phyloP scores from a whole-genome alignment of 2,329 filamentous ascomycete genomes.

The Colletotrichum magnum region DNA sequence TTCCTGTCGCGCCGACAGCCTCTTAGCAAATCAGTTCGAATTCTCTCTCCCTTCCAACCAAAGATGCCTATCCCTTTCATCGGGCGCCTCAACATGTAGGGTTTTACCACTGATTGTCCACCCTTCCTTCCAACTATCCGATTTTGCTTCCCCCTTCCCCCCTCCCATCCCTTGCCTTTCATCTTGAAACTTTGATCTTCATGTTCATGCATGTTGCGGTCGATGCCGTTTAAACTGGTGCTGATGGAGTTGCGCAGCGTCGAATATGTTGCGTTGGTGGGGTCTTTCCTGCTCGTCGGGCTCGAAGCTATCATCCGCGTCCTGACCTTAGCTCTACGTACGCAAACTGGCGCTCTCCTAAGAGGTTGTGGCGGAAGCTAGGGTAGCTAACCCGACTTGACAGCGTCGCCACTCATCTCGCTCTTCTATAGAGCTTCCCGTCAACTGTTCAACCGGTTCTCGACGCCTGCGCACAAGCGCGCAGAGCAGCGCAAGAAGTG shows the following conservation, averaged over 20 bases:
- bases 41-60: constrained; percentile 25
- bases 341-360: constrained; percentile 50
- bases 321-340: constrained; percentile 89
- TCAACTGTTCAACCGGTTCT: constrained; percentile 84
- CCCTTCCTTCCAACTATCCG: not conserved
- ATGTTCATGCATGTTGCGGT: constrained; percentile 33
- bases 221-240: constrained; percentile 31
- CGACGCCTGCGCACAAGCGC: constrained; percentile 77
- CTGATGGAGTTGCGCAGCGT: constrained; percentile 61
- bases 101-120: constrained; percentile 38
- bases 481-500: constrained; percentile 78
- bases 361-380: not conserved
- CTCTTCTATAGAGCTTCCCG: constrained; percentile 88
- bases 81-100: constrained; percentile 67
- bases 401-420: constrained; percentile 83
- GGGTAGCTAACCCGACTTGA: constrained; percentile 40
- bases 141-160: not conserved
- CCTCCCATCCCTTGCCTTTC: constrained; percentile 16
- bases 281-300: constrained; percentile 85
- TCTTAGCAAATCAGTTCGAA: constrained; percentile 23
- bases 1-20: constrained; percentile 33
- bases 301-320: constrained; percentile 88
- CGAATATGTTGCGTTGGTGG: constrained; percentile 90
- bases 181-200: constrained; percentile 33
- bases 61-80: constrained; percentile 68